Evolutionary conservation across 192 early-diverging fungal genomes (phyloP), one percentile per base, ranked within the genome.

Genomic region (Gigaspora rosea): DNA sequence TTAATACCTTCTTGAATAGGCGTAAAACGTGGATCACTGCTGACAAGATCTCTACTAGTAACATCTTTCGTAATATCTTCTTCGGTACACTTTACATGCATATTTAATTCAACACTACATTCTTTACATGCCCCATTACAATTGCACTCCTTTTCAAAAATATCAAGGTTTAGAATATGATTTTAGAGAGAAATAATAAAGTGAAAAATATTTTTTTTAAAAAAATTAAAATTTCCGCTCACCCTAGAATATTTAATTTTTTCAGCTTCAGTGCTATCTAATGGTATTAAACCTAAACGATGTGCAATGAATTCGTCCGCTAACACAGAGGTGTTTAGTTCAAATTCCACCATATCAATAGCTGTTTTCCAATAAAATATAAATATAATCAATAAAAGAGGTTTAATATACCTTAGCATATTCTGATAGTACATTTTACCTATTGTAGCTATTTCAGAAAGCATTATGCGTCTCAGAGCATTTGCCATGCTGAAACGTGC

Each of bases 291-390:
- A 50, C 97, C 97, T 61, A 99, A 86, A 36, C 97, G 88, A 82
- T 99, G 97, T 8, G 96, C 93, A 69, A 99, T 86, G 80, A 95
- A 97, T 80, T 99, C 97, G 85, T 99, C 97, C 8, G 95, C 91
- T 9, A 99, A 87, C 15, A 97, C 94, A 1, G 95, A 92, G 41
- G 94, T 94, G 85, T 99, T 99, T 11, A 86, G 88, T 69, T 95
- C 92, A 80, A 99, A 93, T 78, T 98, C 92, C 18, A 99, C 97
- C 86, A 97, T 87, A 78, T 99, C 97, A 66, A 99, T 98, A 7
- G 97, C 97, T 90, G 47, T 12, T 0, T 47, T 18, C 7, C 15
- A 63, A 41, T 50, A 65, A 73, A 52, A 48, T 7, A 52, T 52
- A 13, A 8, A 9, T 52, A 13, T 52, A 11, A 11, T 52, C 15